Conservation (phyloP, 2,329 filamentous ascomycete species). For the Xylaria sp. region DNA sequence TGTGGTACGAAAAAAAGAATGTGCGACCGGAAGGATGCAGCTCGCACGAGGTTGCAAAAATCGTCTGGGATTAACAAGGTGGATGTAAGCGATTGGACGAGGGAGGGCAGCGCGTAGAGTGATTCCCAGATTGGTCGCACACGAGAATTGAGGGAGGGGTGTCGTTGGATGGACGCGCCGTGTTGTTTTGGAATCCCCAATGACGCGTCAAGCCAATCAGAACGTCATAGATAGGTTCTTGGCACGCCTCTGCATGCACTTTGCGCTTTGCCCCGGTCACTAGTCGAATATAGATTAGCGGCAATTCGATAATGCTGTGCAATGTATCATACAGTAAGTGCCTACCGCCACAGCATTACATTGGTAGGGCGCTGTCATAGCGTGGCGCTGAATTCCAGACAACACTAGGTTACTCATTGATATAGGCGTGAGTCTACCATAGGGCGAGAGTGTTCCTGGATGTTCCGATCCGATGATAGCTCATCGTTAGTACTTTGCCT, state of each 20-base stretch:
- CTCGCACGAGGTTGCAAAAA: constrained; percentile 34
- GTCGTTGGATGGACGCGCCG: constrained; percentile 28
- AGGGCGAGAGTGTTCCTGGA: too few species aligned
- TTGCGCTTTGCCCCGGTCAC: constrained; percentile 23
- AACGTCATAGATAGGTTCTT: neutral
- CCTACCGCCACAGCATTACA: neutral
- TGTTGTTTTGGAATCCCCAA: constrained; percentile 35
- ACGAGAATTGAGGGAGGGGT: constrained; percentile 24
- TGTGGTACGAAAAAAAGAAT: constrained; percentile 28
- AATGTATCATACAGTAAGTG: neutral
- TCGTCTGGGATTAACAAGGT: constrained; percentile 35
- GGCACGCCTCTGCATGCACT: constrained; percentile 35
- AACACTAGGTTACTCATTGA: too few species aligned
- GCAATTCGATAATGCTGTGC: neutral
- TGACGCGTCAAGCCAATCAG: constrained; percentile 38
- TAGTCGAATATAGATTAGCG: constrained; percentile 21
- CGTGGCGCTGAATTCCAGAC: too few species aligned
- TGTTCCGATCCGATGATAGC: too few species aligned
- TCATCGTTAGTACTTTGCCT: too few species aligned
- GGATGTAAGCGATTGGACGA: constrained; percentile 35
- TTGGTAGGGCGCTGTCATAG: too few species aligned
- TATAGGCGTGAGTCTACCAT: too few species aligned
- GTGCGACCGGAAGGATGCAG: constrained; percentile 33
- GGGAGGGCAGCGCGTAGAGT: constrained; percentile 36
- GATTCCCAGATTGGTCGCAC: constrained; percentile 37